phyloP scores from a whole-genome alignment of 441 rosid genomes.

The Pelargonium fulgidum region DNA sequence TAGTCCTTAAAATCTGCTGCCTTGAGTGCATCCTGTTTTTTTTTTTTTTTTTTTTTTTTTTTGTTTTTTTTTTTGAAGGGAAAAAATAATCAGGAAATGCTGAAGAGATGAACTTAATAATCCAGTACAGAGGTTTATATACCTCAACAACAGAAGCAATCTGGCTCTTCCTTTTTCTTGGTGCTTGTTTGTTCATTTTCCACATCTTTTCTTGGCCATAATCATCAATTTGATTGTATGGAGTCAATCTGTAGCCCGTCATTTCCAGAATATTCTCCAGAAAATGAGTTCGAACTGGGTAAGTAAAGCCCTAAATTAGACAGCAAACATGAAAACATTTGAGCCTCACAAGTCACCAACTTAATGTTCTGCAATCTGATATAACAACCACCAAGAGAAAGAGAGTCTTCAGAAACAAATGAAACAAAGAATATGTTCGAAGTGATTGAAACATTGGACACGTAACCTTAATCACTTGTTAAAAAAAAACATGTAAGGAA shows the following conservation, averaged over 20 bases:
- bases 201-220: conserved; percentile 97
- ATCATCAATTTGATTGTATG: conserved; percentile 94
- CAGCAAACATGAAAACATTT: conserved; percentile 1
- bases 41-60: not conserved
- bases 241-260: conserved; percentile 76
- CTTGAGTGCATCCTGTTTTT: conserved; percentile 76
- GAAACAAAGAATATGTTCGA: not conserved
- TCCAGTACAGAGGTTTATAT: conserved; percentile 14
- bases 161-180: conserved; percentile 88
- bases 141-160: conserved; percentile 95
- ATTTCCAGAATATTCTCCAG: conserved; percentile 83
- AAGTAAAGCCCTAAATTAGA: conserved; percentile 69
- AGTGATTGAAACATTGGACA: not conserved
- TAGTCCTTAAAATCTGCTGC: conserved; percentile 80
- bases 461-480: too few species aligned
- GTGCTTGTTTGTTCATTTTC: conserved; percentile 94
- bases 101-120: not conserved
- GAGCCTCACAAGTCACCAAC: not conserved
- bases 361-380: not conserved
- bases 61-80: not conserved
- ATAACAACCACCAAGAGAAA: conserved; percentile 1
- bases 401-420: not conserved
- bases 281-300: conserved; percentile 77
- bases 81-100: conserved; percentile 9
- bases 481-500: too few species aligned